Evolutionary conservation across 2,329 filamentous ascomycete species (phyloP), one percentile per base, ranked within the genome.

Genomic region (Diaporthe aspalathi): DNA sequence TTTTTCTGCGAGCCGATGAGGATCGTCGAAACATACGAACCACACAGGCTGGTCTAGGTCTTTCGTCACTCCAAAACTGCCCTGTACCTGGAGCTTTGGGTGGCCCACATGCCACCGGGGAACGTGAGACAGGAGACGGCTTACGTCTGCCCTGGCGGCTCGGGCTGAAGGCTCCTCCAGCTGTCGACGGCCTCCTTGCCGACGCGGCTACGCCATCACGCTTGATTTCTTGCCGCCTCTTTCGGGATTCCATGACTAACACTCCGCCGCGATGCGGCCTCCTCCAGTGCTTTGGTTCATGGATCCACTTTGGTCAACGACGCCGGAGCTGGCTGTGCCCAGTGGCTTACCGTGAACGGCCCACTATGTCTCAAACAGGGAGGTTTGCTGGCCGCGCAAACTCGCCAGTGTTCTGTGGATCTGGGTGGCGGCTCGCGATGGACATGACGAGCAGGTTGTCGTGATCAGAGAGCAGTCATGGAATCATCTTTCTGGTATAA

Each of bases 341-440:
- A 35, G n/a, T 63, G 57, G 43, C 57, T 9, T 27, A 40, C 57
- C 40, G 57, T 63, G 27, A 27, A 63, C 24, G 40, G 43, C 27
- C 40, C 57, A 35, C 57, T 63, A 22, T 63, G 57, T 14, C 57
- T 63, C 43, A 63, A 63, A 35, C 57, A 63, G 57, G 57, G 57
- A 63, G 57, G 5, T 63, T 63, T 20, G 57, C 27, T 32, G 40
- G 57, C 57, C 24, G 22, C 57, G 57, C 57, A 47, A 62, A 62
- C 40, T 32, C 27, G 45, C 27, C 57, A n/a, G 27, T 63, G 27
- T 29, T 22, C 57, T 22, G 57, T 49, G 57, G 57, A 49, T 47
- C 43, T 63, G 43, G 43, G 57, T 63, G 40, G 57, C 57, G 27
- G 57, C 27, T 9, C 3, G 20, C 47, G 57, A 49, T 63, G 43